A percentile compares a stretch with the other conserved stretches of the same genome.
Conservation (phyloP, 495 filamentous ascomycete genomes). For the Penicillium lagena region DNA sequence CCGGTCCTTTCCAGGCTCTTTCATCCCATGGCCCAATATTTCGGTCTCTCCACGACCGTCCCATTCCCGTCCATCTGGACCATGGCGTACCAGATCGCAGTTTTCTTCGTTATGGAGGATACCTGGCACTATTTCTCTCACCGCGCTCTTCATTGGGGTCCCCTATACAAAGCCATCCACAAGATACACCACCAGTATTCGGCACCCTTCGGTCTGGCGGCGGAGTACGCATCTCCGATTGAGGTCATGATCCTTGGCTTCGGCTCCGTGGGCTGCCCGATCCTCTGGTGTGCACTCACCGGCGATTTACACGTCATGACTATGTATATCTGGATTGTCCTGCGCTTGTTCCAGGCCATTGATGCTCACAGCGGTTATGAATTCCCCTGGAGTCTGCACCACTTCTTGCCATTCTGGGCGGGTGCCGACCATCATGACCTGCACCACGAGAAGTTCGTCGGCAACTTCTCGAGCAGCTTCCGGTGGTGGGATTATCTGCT, state of each 20-base stretch:
- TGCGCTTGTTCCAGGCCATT: constrained; percentile 94
- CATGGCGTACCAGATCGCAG: constrained; percentile 84
- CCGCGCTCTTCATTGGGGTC: constrained; percentile 90
- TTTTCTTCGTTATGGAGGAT: constrained; percentile 96
- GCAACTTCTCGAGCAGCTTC: constrained; percentile 97
- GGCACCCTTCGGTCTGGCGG: constrained; percentile 91
- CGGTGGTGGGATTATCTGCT: constrained; percentile 96
- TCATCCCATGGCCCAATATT: constrained; percentile 94
- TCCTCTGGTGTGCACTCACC: constrained; percentile 79
- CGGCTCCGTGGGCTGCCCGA: constrained; percentile 75
- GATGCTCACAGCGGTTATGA: constrained; percentile 97
- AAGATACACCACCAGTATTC: constrained; percentile 99
- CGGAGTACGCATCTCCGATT: constrained; percentile 96
- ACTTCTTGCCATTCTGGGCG: constrained; percentile 97
- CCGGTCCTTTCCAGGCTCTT: constrained; percentile 56
- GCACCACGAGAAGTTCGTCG: constrained; percentile 96
- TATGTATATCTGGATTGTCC: constrained; percentile 95
- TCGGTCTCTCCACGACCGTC: constrained; percentile 80
- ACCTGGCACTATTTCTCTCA: constrained; percentile 98
- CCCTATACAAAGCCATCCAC: constrained; percentile 89
- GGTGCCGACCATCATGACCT: constrained; percentile 94
- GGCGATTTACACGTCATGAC: constrained; percentile 88
- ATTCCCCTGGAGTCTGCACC: constrained; percentile 93
- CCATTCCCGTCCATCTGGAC: constrained; percentile 81
- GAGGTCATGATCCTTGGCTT: constrained; percentile 97